Conservation (phyloP, 164 flowering plant genomes). For the Chimonanthus praecox region DNA sequence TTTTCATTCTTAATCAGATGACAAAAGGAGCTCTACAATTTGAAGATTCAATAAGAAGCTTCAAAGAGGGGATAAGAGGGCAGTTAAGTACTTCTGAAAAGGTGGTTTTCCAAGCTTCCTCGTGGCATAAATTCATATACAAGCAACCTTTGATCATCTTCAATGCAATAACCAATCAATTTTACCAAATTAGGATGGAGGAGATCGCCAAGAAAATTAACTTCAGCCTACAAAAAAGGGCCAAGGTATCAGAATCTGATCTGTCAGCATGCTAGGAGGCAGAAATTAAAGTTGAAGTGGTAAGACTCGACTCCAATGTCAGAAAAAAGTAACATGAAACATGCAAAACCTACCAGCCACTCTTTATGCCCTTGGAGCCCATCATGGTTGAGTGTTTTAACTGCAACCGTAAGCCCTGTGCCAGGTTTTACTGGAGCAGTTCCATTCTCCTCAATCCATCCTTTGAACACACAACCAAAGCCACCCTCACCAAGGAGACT, state of each 20-base stretch:
- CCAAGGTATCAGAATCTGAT: background rate
- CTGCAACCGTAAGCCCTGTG: conserved; percentile 94
- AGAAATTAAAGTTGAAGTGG: background rate
- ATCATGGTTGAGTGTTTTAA: conserved; percentile 92
- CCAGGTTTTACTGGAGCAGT: conserved; percentile 95
- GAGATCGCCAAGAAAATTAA: conserved; percentile 89
- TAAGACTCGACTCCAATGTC: background rate
- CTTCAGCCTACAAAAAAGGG: conserved; percentile 70
- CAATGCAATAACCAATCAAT: conserved; percentile 89
- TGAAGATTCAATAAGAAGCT: background rate
- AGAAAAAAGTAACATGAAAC: background rate
- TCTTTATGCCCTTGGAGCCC: conserved; percentile 98
- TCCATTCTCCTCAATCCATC: conserved; percentile 97
- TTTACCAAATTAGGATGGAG: conserved; percentile 88
- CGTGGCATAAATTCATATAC: conserved; percentile 96
- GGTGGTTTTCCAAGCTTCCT: conserved; percentile 96
- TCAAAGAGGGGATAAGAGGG: background rate
- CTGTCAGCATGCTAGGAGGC: background rate
- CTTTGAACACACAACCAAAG: conserved; percentile 94
- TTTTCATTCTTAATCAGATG: background rate
- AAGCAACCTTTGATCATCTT: conserved; percentile 90
- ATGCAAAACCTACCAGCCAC: conserved; percentile 65
- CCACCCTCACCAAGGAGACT: conserved; percentile 96
- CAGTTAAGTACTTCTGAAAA: conserved; percentile 74
- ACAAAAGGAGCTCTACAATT: background rate